phyloP scores from a whole-genome alignment of 2,329 filamentous ascomycete genomes.

The Alternaria gansuensis region DNA sequence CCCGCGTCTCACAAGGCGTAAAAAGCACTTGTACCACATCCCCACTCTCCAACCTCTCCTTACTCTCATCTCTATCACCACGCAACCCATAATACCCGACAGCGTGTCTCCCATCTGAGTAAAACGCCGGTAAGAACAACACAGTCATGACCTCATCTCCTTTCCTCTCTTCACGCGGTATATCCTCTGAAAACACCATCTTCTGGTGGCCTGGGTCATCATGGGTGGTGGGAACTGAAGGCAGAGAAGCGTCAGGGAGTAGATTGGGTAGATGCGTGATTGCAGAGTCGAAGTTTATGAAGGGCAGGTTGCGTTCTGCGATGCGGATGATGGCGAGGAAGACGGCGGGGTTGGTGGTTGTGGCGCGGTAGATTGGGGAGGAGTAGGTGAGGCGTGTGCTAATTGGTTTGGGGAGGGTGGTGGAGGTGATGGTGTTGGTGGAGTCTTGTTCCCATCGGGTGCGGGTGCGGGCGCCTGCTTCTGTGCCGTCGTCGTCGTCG shows the following conservation, averaged over 20 bases:
- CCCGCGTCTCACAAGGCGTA: conserved; percentile 20
- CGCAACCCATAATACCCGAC: conserved; percentile 22
- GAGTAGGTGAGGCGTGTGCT: neutral
- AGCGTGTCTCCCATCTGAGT: conserved; percentile 24
- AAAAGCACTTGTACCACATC: conserved; percentile 12
- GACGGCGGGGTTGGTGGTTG: conserved; percentile 29
- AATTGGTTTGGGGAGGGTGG: conserved; percentile 5
- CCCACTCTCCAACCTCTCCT: neutral
- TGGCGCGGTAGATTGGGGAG: conserved; percentile 26
- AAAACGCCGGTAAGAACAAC: conserved; percentile 33
- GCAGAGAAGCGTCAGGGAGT: conserved; percentile 7
- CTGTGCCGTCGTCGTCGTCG: neutral
- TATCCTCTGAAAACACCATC: conserved; percentile 9
- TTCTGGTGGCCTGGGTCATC: neutral
- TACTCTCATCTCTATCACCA: neutral
- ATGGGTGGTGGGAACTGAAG: neutral
- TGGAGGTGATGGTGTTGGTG: conserved; percentile 4
- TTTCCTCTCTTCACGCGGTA: neutral
- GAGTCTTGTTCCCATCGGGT: too few relatives aligned
- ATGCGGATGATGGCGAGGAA: conserved; percentile 35
- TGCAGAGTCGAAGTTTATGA: conserved; percentile 29
- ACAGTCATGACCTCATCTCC: conserved; percentile 9
- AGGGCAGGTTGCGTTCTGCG: conserved; percentile 31
- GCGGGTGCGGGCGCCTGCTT: neutral
- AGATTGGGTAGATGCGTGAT: conserved; percentile 35